Percentiles rank a stretch among this genome's conserved stretches.
phyloP scores from a whole-genome alignment of 176 grass and related monocot genomes.

The Rhynchospora tenuis region DNA sequence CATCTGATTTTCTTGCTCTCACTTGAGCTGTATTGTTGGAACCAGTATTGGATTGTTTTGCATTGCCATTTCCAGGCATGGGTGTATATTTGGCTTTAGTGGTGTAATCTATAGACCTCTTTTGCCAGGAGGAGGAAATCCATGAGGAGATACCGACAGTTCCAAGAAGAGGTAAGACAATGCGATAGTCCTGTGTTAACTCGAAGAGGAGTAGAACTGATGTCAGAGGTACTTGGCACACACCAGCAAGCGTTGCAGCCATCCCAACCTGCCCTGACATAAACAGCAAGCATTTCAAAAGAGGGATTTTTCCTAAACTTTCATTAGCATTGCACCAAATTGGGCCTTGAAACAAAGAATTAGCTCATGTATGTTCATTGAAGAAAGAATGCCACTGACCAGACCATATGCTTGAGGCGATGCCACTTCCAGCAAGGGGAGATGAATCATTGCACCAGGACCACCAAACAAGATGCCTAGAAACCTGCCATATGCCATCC shows the following conservation, averaged over 20 bases:
- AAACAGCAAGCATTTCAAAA: slow-evolving; percentile 21
- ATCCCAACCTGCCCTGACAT: slow-evolving; percentile 71
- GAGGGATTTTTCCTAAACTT: neutral
- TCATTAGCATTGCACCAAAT: neutral
- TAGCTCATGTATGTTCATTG: neutral
- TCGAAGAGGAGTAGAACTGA: slow-evolving; percentile 92
- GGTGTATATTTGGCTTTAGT: slow-evolving; percentile 17
- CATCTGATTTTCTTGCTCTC: slow-evolving; percentile 21
- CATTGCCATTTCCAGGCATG: slow-evolving; percentile 22
- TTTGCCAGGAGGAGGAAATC: slow-evolving; percentile 61
- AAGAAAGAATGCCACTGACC: slow-evolving; percentile 39
- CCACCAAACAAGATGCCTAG: slow-evolving; percentile 53
- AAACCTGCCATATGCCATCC: slow-evolving; percentile 94
- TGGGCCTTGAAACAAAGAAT: neutral
- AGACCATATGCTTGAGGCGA: slow-evolving; percentile 98
- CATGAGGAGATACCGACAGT: slow-evolving; percentile 95
- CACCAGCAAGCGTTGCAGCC: slow-evolving; percentile 89
- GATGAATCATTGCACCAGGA: slow-evolving; percentile 51
- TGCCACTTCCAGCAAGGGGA: slow-evolving; percentile 65
- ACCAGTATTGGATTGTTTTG: slow-evolving; percentile 18
- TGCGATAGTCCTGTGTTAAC: slow-evolving; percentile 89
- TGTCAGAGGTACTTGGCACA: slow-evolving; percentile 90
- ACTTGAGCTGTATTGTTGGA: slow-evolving; percentile 14
- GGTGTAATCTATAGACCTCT: slow-evolving; percentile 39
- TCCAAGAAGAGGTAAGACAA: slow-evolving; percentile 92